These are phyloP conservation scores for Dendrobium nobile DNA, from an alignment of 106 monocot species.

Conservation along the genomic window DNA sequence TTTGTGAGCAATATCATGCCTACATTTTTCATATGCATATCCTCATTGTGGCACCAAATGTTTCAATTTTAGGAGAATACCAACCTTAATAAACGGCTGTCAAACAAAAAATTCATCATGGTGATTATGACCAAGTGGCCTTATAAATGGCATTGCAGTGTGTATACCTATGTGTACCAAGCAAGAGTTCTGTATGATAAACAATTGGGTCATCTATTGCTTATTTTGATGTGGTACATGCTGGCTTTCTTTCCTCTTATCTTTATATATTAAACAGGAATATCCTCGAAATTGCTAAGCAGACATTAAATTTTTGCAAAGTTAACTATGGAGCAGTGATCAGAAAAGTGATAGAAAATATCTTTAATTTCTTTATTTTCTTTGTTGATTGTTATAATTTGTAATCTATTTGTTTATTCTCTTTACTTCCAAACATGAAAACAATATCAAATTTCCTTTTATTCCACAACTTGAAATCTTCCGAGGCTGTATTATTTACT, in stretches of 20 bases:
- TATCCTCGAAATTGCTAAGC: background rate
- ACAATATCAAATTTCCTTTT: too few relatives aligned
- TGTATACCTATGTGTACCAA: background rate
- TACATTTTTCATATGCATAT: background rate
- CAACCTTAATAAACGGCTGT: background rate
- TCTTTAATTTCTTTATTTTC: too few relatives aligned
- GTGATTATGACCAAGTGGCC: background rate
- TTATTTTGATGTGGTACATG: background rate
- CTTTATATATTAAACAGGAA: background rate
- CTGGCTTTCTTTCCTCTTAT: background rate
- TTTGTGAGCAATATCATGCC: background rate
- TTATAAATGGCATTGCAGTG: background rate
- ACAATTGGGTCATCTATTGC: background rate
- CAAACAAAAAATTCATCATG: background rate
- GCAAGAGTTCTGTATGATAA: background rate
- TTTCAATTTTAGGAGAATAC: background rate
- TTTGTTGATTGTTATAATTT: too few relatives aligned
- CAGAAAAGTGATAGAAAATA: too few relatives aligned
- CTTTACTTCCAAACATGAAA: too few relatives aligned
- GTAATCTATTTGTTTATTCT: too few relatives aligned
- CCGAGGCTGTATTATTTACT: too few relatives aligned
- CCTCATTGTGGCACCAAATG: background rate
- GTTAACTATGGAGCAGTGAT: background rate
- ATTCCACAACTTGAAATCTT: too few relatives aligned
- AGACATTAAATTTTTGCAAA: background rate